Percentiles rank a stretch among this genome's conserved stretches.
Evolutionary conservation across 2,329 filamentous ascomycete species (phyloP).

Genomic region (Escovopsis sp.): DNA sequence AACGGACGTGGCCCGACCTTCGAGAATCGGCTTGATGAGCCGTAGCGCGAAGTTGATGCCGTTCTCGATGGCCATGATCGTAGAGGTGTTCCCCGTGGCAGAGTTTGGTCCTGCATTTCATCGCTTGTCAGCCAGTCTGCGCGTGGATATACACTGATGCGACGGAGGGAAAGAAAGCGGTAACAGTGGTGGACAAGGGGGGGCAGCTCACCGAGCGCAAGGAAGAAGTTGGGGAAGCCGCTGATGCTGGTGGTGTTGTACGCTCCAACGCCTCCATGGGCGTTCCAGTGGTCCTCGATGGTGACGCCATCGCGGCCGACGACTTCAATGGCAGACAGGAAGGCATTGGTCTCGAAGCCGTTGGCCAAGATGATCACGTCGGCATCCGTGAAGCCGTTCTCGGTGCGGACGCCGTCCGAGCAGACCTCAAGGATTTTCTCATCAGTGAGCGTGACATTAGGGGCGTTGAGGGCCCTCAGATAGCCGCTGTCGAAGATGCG

Average conservation of each 20-base stretch:
- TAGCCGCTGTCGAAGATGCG: slow-evolving; percentile 44
- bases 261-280: slow-evolving; percentile 43
- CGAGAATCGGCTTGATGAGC: slow-evolving; percentile 34
- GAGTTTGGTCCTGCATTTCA: slow-evolving; percentile 38
- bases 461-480: slow-evolving; percentile 32
- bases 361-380: slow-evolving; percentile 48
- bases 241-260: slow-evolving; percentile 44
- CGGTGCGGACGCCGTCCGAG: slow-evolving; percentile 19
- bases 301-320: slow-evolving; percentile 33
- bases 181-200: no score
- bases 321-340: slow-evolving; percentile 37
- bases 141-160: no score
- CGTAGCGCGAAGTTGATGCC: slow-evolving; percentile 43
- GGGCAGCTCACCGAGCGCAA: slow-evolving; percentile 38
- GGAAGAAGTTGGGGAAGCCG: slow-evolving; percentile 50
- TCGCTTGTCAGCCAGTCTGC: background rate
- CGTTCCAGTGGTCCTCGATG: slow-evolving; percentile 39
- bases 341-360: slow-evolving; percentile 41
- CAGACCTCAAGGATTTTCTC: slow-evolving; percentile 33
- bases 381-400: slow-evolving; percentile 28
- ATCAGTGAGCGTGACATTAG: slow-evolving; percentile 31
- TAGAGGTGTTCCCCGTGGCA: slow-evolving; percentile 43
- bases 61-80: slow-evolving; percentile 46
- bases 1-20: slow-evolving; percentile 15
- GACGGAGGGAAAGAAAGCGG: no score